Evolutionary conservation across 495 filamentous ascomycete genomes (phyloP).

Genomic region (Penicillium arizonense): DNA sequence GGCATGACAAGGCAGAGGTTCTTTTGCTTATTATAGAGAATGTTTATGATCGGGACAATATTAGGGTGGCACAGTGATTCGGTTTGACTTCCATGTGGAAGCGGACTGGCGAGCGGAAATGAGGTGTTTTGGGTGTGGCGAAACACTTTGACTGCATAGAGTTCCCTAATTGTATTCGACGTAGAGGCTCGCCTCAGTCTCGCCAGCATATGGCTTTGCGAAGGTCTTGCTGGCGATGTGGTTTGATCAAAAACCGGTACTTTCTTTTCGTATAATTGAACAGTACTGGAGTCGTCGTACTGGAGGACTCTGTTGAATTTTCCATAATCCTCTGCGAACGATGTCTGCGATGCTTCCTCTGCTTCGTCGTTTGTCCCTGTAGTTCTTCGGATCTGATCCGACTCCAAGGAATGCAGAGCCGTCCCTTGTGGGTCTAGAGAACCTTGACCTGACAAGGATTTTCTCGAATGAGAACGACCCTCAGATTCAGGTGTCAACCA

Average conservation of each 20-base stretch:
- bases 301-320: conserved; percentile 10
- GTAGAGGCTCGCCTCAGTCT: conserved; percentile 2
- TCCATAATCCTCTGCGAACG: conserved; percentile 5
- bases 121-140: neutral
- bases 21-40: conserved; percentile 13
- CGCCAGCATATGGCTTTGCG: neutral
- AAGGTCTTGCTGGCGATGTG: neutral
- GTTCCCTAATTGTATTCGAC: neutral
- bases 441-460: neutral
- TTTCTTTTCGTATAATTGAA: conserved; percentile 12
- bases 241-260: neutral
- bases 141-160: conserved; percentile 13
- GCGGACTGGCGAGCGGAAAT: neutral
- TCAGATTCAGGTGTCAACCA: conserved; percentile 1
- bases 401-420: neutral
- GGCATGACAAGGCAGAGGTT: conserved; percentile 21
- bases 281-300: conserved; percentile 8
- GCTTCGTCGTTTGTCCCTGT: neutral
- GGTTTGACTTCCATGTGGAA: neutral
- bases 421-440: neutral
- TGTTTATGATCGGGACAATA: conserved; percentile 13
- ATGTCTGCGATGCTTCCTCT: neutral
- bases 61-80: conserved; percentile 10
- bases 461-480: neutral
- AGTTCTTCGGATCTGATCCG: neutral